Evolutionary conservation across 2,329 filamentous ascomycete genomes (phyloP).

Genomic region (Colletotrichum sp.): DNA sequence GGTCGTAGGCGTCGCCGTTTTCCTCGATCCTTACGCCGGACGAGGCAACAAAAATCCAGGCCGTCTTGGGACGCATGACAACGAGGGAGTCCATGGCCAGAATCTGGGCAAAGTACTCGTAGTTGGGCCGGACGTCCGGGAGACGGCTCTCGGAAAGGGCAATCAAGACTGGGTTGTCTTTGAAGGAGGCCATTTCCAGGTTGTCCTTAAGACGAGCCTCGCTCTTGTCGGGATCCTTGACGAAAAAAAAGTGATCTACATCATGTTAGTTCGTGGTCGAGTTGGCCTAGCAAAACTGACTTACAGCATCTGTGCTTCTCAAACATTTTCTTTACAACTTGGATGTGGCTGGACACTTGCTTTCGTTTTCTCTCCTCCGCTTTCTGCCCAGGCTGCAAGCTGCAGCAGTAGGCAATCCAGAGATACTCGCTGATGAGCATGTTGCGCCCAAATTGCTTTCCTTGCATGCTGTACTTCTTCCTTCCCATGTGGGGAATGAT

Average conservation of each 20-base stretch:
- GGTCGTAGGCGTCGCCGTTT: slow-evolving; percentile 41
- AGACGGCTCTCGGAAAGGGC: slow-evolving; percentile 62
- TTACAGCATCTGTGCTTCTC: slow-evolving; percentile 66
- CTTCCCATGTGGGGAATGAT: slow-evolving; percentile 70
- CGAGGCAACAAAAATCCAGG: slow-evolving; percentile 63
- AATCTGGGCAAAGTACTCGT: slow-evolving; percentile 64
- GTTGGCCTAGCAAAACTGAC: slow-evolving; percentile 27
- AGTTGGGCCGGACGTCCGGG: slow-evolving; percentile 64
- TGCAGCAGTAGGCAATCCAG: slow-evolving; percentile 55
- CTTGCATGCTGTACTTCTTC: slow-evolving; percentile 68
- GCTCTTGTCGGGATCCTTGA: slow-evolving; percentile 56
- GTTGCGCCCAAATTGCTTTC: slow-evolving; percentile 69
- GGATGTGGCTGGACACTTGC: slow-evolving; percentile 73
- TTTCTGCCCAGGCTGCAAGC: slow-evolving; percentile 48
- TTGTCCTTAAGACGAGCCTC: slow-evolving; percentile 50
- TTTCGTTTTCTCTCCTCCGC: slow-evolving; percentile 60
- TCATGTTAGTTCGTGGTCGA: not conserved
- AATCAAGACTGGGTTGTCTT: slow-evolving; percentile 66
- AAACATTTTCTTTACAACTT: slow-evolving; percentile 72
- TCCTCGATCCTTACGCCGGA: slow-evolving; percentile 56
- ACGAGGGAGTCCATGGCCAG: slow-evolving; percentile 58
- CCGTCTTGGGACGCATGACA: slow-evolving; percentile 59
- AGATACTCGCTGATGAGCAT: slow-evolving; percentile 74
- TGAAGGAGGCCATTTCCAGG: slow-evolving; percentile 59
- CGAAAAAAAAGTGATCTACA: slow-evolving; percentile 65